Conservation (phyloP, 805 yeast genomes). For the Candida broadrunensis region DNA sequence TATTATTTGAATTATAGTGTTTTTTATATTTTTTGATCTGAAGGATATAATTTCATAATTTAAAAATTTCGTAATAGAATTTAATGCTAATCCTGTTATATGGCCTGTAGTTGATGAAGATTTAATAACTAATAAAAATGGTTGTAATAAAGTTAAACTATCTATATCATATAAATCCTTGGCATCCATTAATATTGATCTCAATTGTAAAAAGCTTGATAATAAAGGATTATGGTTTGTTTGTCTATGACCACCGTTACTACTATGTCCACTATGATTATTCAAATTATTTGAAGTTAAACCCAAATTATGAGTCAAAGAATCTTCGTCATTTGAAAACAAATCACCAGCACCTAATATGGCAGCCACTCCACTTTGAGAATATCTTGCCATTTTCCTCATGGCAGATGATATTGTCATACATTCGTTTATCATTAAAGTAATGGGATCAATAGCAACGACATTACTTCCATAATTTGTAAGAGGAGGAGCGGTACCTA, state of each 20-base stretch:
- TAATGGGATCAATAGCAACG: constrained; percentile 66
- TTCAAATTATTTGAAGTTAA: constrained; percentile 12
- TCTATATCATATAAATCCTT: constrained; percentile 55
- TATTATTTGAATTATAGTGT: constrained; percentile 61
- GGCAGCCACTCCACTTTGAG: constrained; percentile 80
- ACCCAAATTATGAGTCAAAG: constrained; percentile 22
- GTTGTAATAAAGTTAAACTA: constrained; percentile 73
- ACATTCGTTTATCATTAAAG: constrained; percentile 86
- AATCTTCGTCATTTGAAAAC: constrained; percentile 19
- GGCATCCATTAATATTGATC: constrained; percentile 64
- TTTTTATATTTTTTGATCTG: constrained; percentile 52
- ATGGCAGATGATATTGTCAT: constrained; percentile 81
- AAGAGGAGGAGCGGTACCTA: neutral
- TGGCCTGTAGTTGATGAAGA: constrained; percentile 83
- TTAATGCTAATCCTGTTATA: constrained; percentile 78
- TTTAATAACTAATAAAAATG: constrained; percentile 79
- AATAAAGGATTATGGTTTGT: constrained; percentile 54
- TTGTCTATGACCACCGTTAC: constrained; percentile 1
- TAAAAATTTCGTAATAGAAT: constrained; percentile 71
- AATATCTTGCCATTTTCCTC: constrained; percentile 68
- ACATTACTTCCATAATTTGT: neutral
- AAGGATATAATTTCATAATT: constrained; percentile 63
- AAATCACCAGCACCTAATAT: constrained; percentile 66
- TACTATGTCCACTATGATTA: neutral
- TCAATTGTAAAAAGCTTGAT: constrained; percentile 74